Base-by-base conservation (phyloP, 495 filamentous ascomycete genomes). In the Cladorrhinum samala region DNA sequence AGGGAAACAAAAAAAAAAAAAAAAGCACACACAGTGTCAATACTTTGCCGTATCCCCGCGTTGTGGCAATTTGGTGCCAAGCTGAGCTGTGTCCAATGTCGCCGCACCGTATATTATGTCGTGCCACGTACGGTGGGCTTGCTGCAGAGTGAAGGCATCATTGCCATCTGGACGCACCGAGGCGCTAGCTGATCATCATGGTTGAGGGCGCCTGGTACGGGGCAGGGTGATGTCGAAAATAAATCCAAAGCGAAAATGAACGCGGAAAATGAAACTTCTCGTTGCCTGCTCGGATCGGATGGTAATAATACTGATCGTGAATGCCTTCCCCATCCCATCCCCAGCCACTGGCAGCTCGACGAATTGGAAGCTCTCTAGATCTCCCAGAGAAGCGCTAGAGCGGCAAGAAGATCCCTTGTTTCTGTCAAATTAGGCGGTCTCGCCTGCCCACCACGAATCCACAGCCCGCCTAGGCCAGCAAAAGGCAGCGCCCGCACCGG, bases 381-480 rank as follows among this genome's bases (percentile, higher is more conserved):
- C n/a, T n/a, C n/a, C n/a, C n/a, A n/a, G n/a, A 53, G 30, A 44
- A 50, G 50, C 46, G 54, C 62, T 55, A 60, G 63, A 59, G 65
- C 64, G 68, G 66, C 65, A 70, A 60, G 65, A 59, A 60, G 60
- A 62, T 62, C 60, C 56, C 56, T 54, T 49, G 46, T 62, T 58
- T 63, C 63, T 57, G 52, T 59, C 62, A 65, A 65, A 68, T 70
- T 59, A 67, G 64, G 68, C 66, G 66, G 66, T 60, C 64, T 65
- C 63, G 56, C 56, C 56, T 59, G 52, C 53, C 63, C 46, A 48
- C 64, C 57, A 61, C 55, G 46, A 52, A 21, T 46, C 23, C 53
- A 33, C 50, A 57, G 44, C 51, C 53, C 52, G 53, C 57, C 57
- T 48, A 59, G 50, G 51, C 36, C 49, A 9, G 23, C 23, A 44